Percentiles rank a stretch among this genome's conserved stretches.
These are phyloP conservation scores for Trichoderma reesei DNA, from an alignment of 495 filamentous ascomycete species.

Conservation along the genomic window DNA sequence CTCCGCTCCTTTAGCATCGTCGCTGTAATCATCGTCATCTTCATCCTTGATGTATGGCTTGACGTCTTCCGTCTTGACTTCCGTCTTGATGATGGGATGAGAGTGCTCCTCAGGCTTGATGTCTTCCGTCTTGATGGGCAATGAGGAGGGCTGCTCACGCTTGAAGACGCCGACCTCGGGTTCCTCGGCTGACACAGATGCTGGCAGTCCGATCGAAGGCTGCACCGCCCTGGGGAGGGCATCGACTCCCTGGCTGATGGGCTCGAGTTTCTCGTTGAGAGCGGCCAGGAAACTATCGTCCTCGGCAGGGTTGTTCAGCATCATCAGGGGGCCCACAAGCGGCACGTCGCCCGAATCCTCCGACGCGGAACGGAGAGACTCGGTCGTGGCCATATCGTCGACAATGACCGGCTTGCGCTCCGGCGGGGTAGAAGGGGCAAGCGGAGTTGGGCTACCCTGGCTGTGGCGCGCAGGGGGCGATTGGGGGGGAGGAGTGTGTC, in stretches of 20 bases:
- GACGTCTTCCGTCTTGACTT: no score
- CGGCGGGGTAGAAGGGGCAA: not conserved
- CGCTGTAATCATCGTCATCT: constrained; percentile 9
- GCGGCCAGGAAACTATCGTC: constrained; percentile 37
- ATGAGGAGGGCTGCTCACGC: no score
- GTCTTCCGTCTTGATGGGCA: no score
- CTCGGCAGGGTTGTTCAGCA: constrained; percentile 34
- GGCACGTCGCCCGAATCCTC: constrained; percentile 23
- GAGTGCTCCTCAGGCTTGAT: no score
- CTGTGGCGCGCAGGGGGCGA: constrained; percentile 25
- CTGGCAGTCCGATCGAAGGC: constrained; percentile 1
- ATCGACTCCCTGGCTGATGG: constrained; percentile 26
- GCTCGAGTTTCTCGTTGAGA: constrained; percentile 34
- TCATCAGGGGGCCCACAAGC: constrained; percentile 35
- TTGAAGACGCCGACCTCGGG: no score
- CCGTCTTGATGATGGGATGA: no score
- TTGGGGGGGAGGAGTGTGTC: constrained; percentile 39
- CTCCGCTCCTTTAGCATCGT: constrained; percentile 19
- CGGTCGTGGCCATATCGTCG: no score
- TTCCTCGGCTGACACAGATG: no score
- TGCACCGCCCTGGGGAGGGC: constrained; percentile 27
- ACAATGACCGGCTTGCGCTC: no score
- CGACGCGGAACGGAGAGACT: no score
- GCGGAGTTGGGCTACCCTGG: not conserved
- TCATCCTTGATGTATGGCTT: no score